Evolutionary conservation across 2,329 filamentous ascomycete genomes (phyloP), one percentile per base, ranked within the genome.

Genomic region (Pleoardoris graminearum): DNA sequence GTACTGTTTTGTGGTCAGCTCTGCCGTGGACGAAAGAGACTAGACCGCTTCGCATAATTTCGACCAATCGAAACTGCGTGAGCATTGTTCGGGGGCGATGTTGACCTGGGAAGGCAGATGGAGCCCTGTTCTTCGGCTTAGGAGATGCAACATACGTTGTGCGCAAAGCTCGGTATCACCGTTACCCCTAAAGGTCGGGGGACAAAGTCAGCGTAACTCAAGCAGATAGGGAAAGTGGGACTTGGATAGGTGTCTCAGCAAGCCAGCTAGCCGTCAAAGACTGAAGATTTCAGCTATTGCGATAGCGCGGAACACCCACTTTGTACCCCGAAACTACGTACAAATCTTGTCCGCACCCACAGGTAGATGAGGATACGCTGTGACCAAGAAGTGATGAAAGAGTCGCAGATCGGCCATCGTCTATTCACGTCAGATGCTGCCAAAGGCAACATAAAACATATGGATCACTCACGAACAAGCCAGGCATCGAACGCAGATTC

Each of bases 311-410:
- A n/a, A n/a, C n/a, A n/a, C n/a, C n/a, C n/a, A n/a, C n/a, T n/a
- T n/a, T n/a, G n/a, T n/a, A n/a, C n/a, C n/a, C n/a, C n/a, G n/a
- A n/a, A n/a, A n/a, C n/a, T n/a, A n/a, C n/a, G n/a, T n/a, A n/a
- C n/a, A 90, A 12, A 87, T 77, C 7, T 80, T 76, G 57, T 89
- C 84, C 55, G 85, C 85, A 35, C 84, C 85, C 16, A 88, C 72
- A 0, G 86, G 85, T 21, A 88, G 78, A 67, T 85, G 81, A 2
- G 86, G 86, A 62, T 84, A 84, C 58, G 83, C 85, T 30, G 79
- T 76, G 23, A 81, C 72, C 14, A 88, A 71, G 59, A 87, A 88
- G 67, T 88, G 84, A 66, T 88, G 85, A 60, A 88, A 88, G 66
- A 87, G 81, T 32, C 84, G 81, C 85, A 88, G 86, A 61, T 88